Evolutionary conservation across 805 yeast species (phyloP).

Genomic region (Metschnikowia gruessii): DNA sequence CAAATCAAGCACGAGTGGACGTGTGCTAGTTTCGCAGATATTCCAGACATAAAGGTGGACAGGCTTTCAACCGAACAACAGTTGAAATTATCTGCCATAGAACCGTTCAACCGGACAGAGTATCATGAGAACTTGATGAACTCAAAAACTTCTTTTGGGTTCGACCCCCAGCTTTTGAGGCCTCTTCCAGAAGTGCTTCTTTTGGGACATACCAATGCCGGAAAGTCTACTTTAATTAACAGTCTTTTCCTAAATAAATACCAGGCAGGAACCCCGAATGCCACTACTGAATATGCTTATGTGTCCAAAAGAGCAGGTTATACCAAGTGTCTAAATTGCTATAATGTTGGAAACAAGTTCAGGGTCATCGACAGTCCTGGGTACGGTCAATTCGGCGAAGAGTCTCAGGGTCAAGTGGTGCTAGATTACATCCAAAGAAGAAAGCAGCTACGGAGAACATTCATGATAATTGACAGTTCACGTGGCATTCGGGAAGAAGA

Average conservation of each 20-base stretch:
- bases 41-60: slow-evolving; percentile 53
- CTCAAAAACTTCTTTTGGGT: slow-evolving; percentile 31
- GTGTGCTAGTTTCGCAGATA: slow-evolving; percentile 46
- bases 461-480: slow-evolving; percentile 57
- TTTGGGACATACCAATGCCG: slow-evolving; percentile 82
- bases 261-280: slow-evolving; percentile 25
- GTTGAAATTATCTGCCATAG: slow-evolving; percentile 19
- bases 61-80: slow-evolving; percentile 17
- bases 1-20: slow-evolving; percentile 59
- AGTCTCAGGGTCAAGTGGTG: slow-evolving; percentile 67
- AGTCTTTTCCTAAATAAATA: slow-evolving; percentile 46
- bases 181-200: slow-evolving; percentile 68
- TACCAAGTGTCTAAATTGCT: slow-evolving; percentile 67
- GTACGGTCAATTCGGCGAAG: slow-evolving; percentile 70
- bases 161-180: slow-evolving; percentile 30
- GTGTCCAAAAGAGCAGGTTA: slow-evolving; percentile 56
- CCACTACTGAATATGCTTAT: slow-evolving; percentile 44
- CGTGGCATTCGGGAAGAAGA: slow-evolving; percentile 63
- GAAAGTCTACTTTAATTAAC: slow-evolving; percentile 77
- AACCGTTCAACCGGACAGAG: slow-evolving; percentile 27
- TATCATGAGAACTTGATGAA: slow-evolving; percentile 18
- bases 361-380: slow-evolving; percentile 87
- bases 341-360: slow-evolving; percentile 59
- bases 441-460: slow-evolving; percentile 53
- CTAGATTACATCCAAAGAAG: slow-evolving; percentile 59